A percentile compares a stretch with the other conserved stretches of the same genome.
These are phyloP conservation scores for Maudiozyma turicensis DNA, from an alignment of 805 yeast genomes.

Conservation along the genomic window DNA sequence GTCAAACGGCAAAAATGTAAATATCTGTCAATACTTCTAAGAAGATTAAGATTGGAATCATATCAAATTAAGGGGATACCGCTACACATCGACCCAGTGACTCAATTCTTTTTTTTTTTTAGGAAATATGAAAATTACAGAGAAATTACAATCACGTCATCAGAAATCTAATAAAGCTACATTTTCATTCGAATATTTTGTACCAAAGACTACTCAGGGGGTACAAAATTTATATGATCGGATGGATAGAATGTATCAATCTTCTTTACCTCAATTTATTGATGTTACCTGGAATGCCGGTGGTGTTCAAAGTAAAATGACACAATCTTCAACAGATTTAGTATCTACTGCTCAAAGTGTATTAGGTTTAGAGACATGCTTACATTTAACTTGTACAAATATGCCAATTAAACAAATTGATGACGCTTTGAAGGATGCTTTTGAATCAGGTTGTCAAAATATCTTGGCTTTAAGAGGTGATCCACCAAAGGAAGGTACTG, in stretches of 20 bases:
- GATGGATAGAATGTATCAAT: constrained; percentile 93
- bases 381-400: constrained; percentile 96
- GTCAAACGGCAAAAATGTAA: no score
- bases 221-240: constrained; percentile 92
- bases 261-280: constrained; percentile 74
- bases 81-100: no score
- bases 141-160: constrained; percentile 29
- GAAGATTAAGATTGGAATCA: background rate
- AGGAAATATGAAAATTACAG: constrained; percentile 31
- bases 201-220: constrained; percentile 95
- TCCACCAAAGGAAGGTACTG: constrained; percentile 46
- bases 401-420: constrained; percentile 79
- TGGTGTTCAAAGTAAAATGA: constrained; percentile 35
- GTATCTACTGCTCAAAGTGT: constrained; percentile 85
- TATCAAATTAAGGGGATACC: no score
- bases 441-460: constrained; percentile 87
- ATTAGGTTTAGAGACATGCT: constrained; percentile 88
- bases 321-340: constrained; percentile 81
- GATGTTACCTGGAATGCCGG: constrained; percentile 99
- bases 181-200: constrained; percentile 93
- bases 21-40: background rate
- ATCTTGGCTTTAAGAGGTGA: constrained; percentile 93
- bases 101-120: no score
- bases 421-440: constrained; percentile 75
- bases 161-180: constrained; percentile 43